phyloP scores from a whole-genome alignment of 495 filamentous ascomycete genomes.

The Penicillium alfredii region DNA sequence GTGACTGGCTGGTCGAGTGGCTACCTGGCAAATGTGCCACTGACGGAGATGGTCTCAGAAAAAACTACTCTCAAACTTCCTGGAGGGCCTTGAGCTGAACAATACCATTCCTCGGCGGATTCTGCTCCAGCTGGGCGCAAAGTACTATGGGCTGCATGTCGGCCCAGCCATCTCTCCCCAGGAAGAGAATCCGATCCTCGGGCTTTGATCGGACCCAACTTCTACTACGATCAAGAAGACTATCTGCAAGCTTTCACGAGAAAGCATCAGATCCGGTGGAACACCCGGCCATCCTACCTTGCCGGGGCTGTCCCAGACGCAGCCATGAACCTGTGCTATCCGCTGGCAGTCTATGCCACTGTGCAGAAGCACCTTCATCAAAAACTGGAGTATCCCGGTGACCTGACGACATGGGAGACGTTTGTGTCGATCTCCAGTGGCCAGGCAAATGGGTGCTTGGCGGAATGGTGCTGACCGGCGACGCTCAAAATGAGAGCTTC shows the following conservation, averaged over 20 bases:
- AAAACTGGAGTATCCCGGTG: slow-evolving; percentile 37
- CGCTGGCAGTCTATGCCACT: slow-evolving; percentile 43
- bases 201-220: slow-evolving; percentile 40
- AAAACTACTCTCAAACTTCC: slow-evolving; percentile 42
- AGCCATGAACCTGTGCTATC: slow-evolving; percentile 45
- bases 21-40: no score
- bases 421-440: slow-evolving; percentile 33
- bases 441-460: slow-evolving; percentile 41
- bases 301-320: slow-evolving; percentile 45
- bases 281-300: slow-evolving; percentile 41
- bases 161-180: slow-evolving; percentile 39
- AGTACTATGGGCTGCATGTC: slow-evolving; percentile 48
- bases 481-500: slow-evolving; percentile 37
- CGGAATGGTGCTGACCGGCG: slow-evolving; percentile 43
- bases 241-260: slow-evolving; percentile 9
- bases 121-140: slow-evolving; percentile 46
- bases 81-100: slow-evolving; percentile 34
- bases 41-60: no score
- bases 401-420: slow-evolving; percentile 36
- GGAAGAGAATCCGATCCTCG: slow-evolving; percentile 42
- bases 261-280: slow-evolving; percentile 25
- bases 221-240: slow-evolving; percentile 52
- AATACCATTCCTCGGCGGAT: slow-evolving; percentile 40
- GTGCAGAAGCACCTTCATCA: slow-evolving; percentile 33
- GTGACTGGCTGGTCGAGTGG: slow-evolving; percentile 19